Evolutionary conservation across 2,329 filamentous ascomycete species (phyloP).

Genomic region (Mollisia scopiformis): DNA sequence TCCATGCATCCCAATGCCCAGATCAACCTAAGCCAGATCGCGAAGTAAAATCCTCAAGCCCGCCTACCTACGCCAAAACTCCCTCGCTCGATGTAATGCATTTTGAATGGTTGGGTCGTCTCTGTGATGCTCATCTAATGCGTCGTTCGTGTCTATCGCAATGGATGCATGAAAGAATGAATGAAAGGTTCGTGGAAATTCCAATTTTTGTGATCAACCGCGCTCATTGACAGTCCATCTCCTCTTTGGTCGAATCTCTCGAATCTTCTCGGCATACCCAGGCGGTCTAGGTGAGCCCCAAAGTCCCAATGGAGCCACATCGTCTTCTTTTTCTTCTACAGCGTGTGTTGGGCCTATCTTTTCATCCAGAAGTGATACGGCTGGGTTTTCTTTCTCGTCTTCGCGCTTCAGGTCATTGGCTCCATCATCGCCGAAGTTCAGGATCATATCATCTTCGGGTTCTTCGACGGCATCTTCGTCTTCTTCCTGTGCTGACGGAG

Average conservation of each 20-base stretch:
- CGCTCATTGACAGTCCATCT: conserved; percentile 59
- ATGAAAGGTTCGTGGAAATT: no score
- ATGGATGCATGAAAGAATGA: not conserved
- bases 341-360: not conserved
- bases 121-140: not conserved
- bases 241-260: conserved; percentile 53
- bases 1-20: not conserved
- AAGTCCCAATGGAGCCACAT: conserved; percentile 44
- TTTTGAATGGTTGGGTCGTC: not conserved
- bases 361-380: not conserved
- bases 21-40: no score
- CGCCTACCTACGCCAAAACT: not conserved
- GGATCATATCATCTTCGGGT: conserved; percentile 46
- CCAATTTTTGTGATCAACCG: not conserved
- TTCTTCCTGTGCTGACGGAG: conserved; percentile 46
- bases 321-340: conserved; percentile 28
- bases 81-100: not conserved
- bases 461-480: conserved; percentile 39
- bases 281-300: conserved; percentile 50
- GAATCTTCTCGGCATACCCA: conserved; percentile 48
- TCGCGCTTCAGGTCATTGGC: not conserved
- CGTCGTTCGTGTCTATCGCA: not conserved
- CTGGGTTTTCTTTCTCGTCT: conserved; percentile 7
- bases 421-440: conserved; percentile 51
- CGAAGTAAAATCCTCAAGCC: no score